phyloP scores from a whole-genome alignment of 345 rosid species.

The Nasturtium officinale region DNA sequence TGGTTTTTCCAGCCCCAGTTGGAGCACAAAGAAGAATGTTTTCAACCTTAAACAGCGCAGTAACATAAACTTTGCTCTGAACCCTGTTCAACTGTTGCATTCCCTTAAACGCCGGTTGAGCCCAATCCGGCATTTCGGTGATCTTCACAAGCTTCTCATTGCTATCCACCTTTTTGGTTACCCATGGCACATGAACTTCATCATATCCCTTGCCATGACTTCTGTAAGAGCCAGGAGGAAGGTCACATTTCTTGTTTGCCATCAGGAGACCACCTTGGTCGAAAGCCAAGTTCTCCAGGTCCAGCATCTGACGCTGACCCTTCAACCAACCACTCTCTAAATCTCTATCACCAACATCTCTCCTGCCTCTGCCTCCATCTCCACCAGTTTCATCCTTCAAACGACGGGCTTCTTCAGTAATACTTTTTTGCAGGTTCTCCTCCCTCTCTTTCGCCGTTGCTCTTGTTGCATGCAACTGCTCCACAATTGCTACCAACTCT shows the following conservation, averaged over 20 bases:
- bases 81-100: constrained; percentile 92
- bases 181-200: constrained; percentile 93
- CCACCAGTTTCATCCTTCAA: constrained; percentile 78
- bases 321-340: constrained; percentile 75
- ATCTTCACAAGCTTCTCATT: constrained; percentile 79
- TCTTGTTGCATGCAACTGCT: constrained; percentile 92
- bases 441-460: constrained; percentile 97
- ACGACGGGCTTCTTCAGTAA: constrained; percentile 91
- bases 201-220: constrained; percentile 74
- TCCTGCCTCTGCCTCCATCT: constrained; percentile 63
- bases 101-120: constrained; percentile 91
- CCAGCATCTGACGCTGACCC: constrained; percentile 84
- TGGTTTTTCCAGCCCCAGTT: constrained; percentile 97
- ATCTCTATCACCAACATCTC: constrained; percentile 70
- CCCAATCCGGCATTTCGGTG: constrained; percentile 88
- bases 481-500: constrained; percentile 73
- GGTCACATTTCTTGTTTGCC: constrained; percentile 88
- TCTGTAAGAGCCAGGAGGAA: constrained; percentile 76
- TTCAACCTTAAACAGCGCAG: constrained; percentile 76
- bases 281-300: constrained; percentile 76
- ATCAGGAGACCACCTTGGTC: constrained; percentile 87
- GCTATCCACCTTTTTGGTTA: constrained; percentile 58
- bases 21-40: constrained; percentile 96
- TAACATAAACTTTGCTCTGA: constrained; percentile 86
- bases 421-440: constrained; percentile 87